Evolutionary conservation across 441 rosid species (phyloP), one percentile per base, ranked within the genome.

Genomic region (Jatropha podagrica): DNA sequence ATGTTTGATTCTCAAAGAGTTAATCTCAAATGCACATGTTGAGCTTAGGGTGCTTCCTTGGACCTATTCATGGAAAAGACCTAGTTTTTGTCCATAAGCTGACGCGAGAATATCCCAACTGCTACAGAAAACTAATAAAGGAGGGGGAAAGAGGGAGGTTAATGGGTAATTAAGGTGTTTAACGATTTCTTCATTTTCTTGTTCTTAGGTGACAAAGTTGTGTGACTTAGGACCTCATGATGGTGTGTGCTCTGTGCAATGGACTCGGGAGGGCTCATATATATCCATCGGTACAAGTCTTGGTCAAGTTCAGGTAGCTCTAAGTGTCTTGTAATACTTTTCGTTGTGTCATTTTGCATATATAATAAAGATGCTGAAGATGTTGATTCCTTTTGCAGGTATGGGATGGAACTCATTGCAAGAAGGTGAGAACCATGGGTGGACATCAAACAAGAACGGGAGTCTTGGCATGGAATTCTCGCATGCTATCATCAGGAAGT

Each of bases 381-480:
- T 23, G 52, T 18, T 49, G 9, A 67, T 49, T 80, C 44, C 27
- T 71, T 6, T 72, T 66, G 51, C 68, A 95, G 99, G 88, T 96
- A 71, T 96, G 99, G 98, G 98, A 96, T 79, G 99, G 94, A 72
- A 84, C 90, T 64, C 95, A 88, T 74, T 90, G 98, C 80, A 91
- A 94, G 87, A 87, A 82, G 82, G 86, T 96, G 11, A 81, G 98
- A 15, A 91, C 97, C n/a, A 92, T 96, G 97, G 86, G 93, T 2
- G 99, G 99, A 27, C 99, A 94, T 83, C 99, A 94, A 74, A 96
- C 99, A 17, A 89, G 98, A 88, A 84, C 97, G 0, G 97, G 98
- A 41, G 96, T 92, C 71, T 80, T 96, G 90, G 95, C 99, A 5
- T 96, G 99, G 99, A 96, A 89, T 84, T 96, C 99, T 0, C 88